Evolutionary conservation across 441 rosid species (phyloP).

Genomic region (Populus trichocarpa): DNA sequence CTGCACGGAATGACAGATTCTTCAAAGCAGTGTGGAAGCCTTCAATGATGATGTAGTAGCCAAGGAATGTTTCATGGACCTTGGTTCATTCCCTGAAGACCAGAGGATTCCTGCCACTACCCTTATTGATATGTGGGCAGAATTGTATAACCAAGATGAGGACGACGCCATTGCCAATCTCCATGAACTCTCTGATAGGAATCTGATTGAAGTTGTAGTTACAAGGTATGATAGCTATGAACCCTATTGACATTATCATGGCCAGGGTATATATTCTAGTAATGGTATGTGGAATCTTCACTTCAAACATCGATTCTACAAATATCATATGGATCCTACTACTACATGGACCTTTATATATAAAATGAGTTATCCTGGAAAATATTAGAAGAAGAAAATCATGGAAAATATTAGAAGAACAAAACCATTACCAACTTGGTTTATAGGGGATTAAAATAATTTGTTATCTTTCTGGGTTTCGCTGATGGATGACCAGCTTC

Average conservation of each 20-base stretch:
- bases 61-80: constrained; percentile 61
- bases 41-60: constrained; percentile 19
- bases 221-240: constrained; percentile 31
- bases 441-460: neutral
- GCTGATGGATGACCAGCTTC: neutral
- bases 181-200: constrained; percentile 34
- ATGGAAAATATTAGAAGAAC: too few species aligned
- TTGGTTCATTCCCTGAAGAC: constrained; percentile 65
- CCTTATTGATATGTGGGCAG: constrained; percentile 61
- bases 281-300: neutral
- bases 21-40: constrained; percentile 42
- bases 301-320: neutral
- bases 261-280: neutral
- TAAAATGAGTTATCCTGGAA: neutral
- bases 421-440: neutral
- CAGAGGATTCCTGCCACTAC: constrained; percentile 45
- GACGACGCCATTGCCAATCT: constrained; percentile 33
- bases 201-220: constrained; percentile 34
- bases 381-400: too few species aligned
- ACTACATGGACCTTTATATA: neutral
- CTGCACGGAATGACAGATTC: constrained; percentile 5
- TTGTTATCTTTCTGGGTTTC: neutral
- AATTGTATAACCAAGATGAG: constrained; percentile 34
- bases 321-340: neutral
- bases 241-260: neutral